Conservation (phyloP, 2,329 filamentous ascomycete genomes). For the Sarocladium oryzae region DNA sequence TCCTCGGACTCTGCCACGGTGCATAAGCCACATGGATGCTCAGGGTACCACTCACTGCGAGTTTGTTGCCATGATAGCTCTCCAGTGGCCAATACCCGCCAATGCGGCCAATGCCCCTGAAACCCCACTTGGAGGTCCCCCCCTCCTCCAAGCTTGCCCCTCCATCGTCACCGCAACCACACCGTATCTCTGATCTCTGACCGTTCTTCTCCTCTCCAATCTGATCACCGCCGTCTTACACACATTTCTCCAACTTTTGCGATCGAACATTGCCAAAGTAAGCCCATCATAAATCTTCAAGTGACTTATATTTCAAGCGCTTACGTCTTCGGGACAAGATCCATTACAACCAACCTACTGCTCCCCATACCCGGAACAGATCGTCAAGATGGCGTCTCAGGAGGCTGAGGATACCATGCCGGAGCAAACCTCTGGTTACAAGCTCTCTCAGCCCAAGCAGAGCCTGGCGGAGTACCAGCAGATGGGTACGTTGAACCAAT, state of each 20-base stretch:
- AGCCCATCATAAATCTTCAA: no score
- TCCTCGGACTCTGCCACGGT: no score
- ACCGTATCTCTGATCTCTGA: conserved; percentile 11
- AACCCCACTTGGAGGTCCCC: conserved; percentile 7
- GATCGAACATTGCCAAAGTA: no score
- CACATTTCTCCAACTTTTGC: conserved; percentile 1
- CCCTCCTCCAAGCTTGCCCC: conserved; percentile 16
- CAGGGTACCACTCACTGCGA: neutral
- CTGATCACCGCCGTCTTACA: neutral
- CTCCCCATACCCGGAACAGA: neutral
- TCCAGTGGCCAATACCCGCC: neutral
- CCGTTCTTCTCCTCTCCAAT: neutral
- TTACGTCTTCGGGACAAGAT: conserved; percentile 5
- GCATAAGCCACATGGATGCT: no score
- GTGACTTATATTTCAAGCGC: neutral
- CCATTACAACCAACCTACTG: neutral
- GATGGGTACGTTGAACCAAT: conserved; percentile 75
- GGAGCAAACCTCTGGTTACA: conserved; percentile 91
- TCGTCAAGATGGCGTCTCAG: conserved; percentile 56
- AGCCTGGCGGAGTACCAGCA: conserved; percentile 90
- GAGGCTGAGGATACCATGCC: conserved; percentile 72
- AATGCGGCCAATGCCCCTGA: conserved; percentile 7
- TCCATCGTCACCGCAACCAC: conserved; percentile 27
- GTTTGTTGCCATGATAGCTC: no score
- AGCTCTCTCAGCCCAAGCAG: conserved; percentile 95